A percentile compares a stretch with the other conserved stretches of the same genome.
Conservation (phyloP, 2,329 filamentous ascomycete species). For the Furcasterigmium sp. region DNA sequence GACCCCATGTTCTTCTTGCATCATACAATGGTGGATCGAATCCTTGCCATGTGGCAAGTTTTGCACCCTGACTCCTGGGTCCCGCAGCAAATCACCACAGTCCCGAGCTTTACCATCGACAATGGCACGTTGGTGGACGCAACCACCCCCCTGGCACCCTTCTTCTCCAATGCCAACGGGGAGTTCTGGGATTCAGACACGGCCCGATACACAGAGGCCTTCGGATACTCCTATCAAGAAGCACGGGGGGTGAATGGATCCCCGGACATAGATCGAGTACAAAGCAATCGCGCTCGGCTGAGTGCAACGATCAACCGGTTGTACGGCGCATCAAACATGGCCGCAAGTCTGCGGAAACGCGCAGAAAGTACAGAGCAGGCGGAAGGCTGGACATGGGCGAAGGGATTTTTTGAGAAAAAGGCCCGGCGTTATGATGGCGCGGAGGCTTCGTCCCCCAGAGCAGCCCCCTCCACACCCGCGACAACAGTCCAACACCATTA, state of each 20-base stretch:
- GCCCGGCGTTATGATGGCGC: too few species aligned
- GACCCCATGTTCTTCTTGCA: constrained; percentile 78
- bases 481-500: constrained; percentile 22
- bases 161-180: constrained; percentile 52
- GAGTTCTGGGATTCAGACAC: constrained; percentile 64
- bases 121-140: constrained; percentile 48
- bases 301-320: constrained; percentile 48
- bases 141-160: constrained; percentile 59
- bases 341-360: constrained; percentile 8
- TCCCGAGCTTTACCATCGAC: constrained; percentile 55
- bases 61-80: constrained; percentile 67
- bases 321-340: constrained; percentile 27
- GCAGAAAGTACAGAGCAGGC: not conserved
- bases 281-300: constrained; percentile 32
- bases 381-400: not conserved
- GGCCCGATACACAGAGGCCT: constrained; percentile 51
- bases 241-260: constrained; percentile 25
- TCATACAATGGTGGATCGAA: constrained; percentile 69
- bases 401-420: not conserved
- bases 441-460: too few species aligned
- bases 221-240: constrained; percentile 75
- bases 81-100: constrained; percentile 45
- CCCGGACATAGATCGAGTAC: constrained; percentile 19
- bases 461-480: too few species aligned
- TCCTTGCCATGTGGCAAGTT: constrained; percentile 73